Percentiles rank a stretch among this genome's conserved stretches.
phyloP scores from a whole-genome alignment of 768 basidiomycete species.

The Tephrocybe sp. region DNA sequence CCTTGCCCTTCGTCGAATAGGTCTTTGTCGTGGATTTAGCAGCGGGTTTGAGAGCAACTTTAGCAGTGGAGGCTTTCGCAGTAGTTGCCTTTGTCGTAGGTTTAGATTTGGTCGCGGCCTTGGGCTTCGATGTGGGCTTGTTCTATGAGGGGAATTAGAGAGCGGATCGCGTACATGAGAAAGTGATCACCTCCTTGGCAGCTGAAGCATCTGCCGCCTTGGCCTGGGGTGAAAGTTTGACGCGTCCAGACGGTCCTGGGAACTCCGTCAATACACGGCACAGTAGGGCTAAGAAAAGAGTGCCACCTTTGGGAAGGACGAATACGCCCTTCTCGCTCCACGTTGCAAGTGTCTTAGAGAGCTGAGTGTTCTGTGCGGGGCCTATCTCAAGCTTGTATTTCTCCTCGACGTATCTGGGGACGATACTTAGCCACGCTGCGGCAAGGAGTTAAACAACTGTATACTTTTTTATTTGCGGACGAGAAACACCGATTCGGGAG shows the following conservation, averaged over 20 bases:
- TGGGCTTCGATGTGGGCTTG: slow-evolving; percentile 35
- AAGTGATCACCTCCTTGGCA: slow-evolving; percentile 38
- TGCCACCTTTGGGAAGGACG: slow-evolving; percentile 81
- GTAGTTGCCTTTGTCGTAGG: slow-evolving; percentile 25
- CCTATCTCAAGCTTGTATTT: slow-evolving; percentile 82
- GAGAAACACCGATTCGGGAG: slow-evolving; percentile 81
- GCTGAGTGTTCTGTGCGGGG: slow-evolving; percentile 73
- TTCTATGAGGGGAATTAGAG: slow-evolving; percentile 23
- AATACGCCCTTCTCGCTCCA: slow-evolving; percentile 86
- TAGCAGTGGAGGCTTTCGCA: slow-evolving; percentile 23
- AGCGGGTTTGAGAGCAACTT: slow-evolving; percentile 29
- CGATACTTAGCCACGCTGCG: slow-evolving; percentile 12
- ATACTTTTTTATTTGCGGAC: slow-evolving; percentile 93
- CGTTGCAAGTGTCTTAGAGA: slow-evolving; percentile 77
- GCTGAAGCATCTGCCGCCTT: slow-evolving; percentile 37
- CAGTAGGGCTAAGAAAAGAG: background rate
- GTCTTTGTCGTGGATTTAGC: slow-evolving; percentile 34
- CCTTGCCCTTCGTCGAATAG: slow-evolving; percentile 19
- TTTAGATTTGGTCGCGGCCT: slow-evolving; percentile 22
- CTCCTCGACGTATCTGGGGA: slow-evolving; percentile 73
- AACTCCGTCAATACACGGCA: background rate
- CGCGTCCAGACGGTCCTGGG: slow-evolving; percentile 66
- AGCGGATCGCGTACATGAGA: slow-evolving; percentile 13
- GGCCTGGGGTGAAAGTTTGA: slow-evolving; percentile 65
- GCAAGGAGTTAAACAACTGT: slow-evolving; percentile 11